phyloP scores from a whole-genome alignment of 257 asterid genomes.

The Nemophila menziesii region DNA sequence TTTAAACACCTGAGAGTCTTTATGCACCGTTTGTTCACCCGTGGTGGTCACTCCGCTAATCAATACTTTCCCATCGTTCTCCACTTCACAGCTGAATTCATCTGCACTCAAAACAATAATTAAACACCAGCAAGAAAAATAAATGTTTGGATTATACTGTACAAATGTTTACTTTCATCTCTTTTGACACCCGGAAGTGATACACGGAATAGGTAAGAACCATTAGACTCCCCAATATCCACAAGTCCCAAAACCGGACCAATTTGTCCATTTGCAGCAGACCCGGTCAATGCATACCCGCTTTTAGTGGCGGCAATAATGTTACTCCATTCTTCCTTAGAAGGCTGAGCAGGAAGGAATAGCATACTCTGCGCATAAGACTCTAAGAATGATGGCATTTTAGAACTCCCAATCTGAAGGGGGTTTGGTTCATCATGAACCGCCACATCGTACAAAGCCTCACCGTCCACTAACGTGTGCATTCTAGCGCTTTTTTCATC shows the following conservation, averaged over 20 bases:
- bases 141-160: not conserved
- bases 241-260: constrained; percentile 70
- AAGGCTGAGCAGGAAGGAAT: constrained; percentile 52
- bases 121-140: not conserved
- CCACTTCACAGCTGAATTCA: constrained; percentile 75
- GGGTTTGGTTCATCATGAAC: constrained; percentile 3
- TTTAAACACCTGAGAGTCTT: constrained; percentile 40
- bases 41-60: constrained; percentile 55
- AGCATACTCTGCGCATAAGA: constrained; percentile 32
- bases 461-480: constrained; percentile 10
- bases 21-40: constrained; percentile 43
- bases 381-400: constrained; percentile 12
- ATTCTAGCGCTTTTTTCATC: constrained; percentile 22
- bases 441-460: constrained; percentile 11
- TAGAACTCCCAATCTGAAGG: constrained; percentile 7
- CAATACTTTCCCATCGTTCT: constrained; percentile 50
- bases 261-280: constrained; percentile 46
- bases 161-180: constrained; percentile 59
- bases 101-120: constrained; percentile 24
- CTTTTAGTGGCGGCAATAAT: constrained; percentile 36
- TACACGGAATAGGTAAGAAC: constrained; percentile 67
- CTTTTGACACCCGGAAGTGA: constrained; percentile 87
- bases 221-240: constrained; percentile 67
- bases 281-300: constrained; percentile 59
- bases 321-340: constrained; percentile 50